Base-by-base conservation (phyloP, 768 basidiomycete species). In the Exsudoporus frostii region DNA sequence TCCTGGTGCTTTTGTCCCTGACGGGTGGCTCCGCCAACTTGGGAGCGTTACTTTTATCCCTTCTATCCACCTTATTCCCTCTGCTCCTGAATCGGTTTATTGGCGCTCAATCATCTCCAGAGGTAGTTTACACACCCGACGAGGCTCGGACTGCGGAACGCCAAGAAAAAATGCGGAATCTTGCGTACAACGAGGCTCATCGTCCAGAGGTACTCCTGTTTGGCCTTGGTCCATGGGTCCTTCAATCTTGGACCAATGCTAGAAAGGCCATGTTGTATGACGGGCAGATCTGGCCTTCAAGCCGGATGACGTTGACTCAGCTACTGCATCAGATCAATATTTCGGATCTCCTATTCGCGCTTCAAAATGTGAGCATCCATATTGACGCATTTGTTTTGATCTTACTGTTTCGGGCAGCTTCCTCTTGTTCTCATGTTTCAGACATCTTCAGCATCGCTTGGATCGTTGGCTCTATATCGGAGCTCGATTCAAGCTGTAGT, bases 191-290 rank as follows among this genome's bases (percentile, higher is more conserved):
- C 62, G 90, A 90, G 36, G 63, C 72, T 0, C 83, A 89, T 66
- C 84, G 90, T n/a, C 84, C 86, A 15, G 92, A 95, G 67, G 79
- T 94, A 30, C 76, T 85, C 32, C 75, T 94, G 4, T 95, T 92
- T 67, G 89, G 89, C 5, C 77, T 95, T 15, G 85, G 84, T 11
- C 85, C 89, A 36, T 95, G 92, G 92, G 85, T 94, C 49, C 72
- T 94, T 53, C 77, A 81, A 50, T 81, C 83, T 7, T 95, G 92
- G 92, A 78, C 85, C 5, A 75, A 71, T 30, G 81, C 90, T 4
- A 74, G 85, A 59, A 80, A 76, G 64, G 69, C 81, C 19, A 79
- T 85, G 41, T 71, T 86, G 48, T 78, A 80, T 14, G 79, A 82
- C 25, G 83, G 85, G 59, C 76, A 75, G 53, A 56, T 64, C 65